Evolutionary conservation across 139 green algal species (phyloP), one percentile per base, ranked within the genome.

Genomic region (Zygnema cylindricum): DNA sequence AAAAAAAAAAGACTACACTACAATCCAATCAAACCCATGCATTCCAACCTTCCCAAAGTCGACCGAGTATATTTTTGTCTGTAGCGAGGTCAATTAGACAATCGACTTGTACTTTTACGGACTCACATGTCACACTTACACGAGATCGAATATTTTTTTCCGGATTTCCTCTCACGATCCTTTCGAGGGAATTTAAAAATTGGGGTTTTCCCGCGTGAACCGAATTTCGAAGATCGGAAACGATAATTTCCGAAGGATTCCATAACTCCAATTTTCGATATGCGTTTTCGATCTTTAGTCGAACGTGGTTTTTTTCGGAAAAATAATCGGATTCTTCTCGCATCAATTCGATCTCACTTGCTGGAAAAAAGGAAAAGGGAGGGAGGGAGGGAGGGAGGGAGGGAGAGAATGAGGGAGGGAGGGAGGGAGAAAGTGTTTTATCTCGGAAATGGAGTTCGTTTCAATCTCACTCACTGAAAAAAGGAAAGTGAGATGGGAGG

Each of bases 1-100:
- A 25, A 16, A 63, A 63, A 63, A 63, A 63, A 63, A 63, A 63
- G 49, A 63, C 7, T 63, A 63, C 49, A n/a, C n/a, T n/a, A n/a
- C n/a, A n/a, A n/a, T n/a, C n/a, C n/a, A n/a, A n/a, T 79, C 71
- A 96, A 76, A 96, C 2, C 69, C 86, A 96, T 1, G 94, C 93
- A 55, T 83, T 82, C 95, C 95, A 96, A 7, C 95, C 94, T 32
- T 69, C 2, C 84, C 91, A 96, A 2, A 86, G 88, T 7, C 91
- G 85, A 0, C 89, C 92, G 21, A 96, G 86, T 1, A 96, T 63
- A 38, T 85, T 77, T 0, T 84, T 82, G 77, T 97, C 16, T 63
- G 49, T 63, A 25, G 7, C 49, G 7, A 63, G 16, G 49, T 63
- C 49, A 63, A 63, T 7, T 63, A 97, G 86, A 55, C 93, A 94